These are phyloP conservation scores for Pulveroboletus sp. DNA, from an alignment of 768 basidiomycete genomes.

Conservation along the genomic window DNA sequence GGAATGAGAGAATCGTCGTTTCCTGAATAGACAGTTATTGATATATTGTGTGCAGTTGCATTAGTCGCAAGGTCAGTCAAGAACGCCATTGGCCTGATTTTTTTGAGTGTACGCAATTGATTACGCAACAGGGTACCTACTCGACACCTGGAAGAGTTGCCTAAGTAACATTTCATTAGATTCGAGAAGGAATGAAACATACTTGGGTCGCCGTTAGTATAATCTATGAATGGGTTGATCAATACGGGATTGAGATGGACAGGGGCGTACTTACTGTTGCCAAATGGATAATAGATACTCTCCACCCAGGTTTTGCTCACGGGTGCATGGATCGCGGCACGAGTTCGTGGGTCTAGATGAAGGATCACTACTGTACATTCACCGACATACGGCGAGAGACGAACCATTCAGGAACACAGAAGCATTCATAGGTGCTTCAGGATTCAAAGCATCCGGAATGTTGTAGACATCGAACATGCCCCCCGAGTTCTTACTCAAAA, in stretches of 20 bases:
- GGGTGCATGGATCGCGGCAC: slow-evolving; percentile 64
- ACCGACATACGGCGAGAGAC: slow-evolving; percentile 6
- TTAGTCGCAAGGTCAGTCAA: slow-evolving; percentile 64
- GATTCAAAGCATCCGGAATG: slow-evolving; percentile 51
- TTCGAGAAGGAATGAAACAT: slow-evolving; percentile 7
- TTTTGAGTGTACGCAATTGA: slow-evolving; percentile 6
- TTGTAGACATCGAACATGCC: slow-evolving; percentile 47
- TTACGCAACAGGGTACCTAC: slow-evolving; percentile 21
- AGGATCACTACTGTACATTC: background rate
- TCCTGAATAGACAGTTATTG: slow-evolving; percentile 59
- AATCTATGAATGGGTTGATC: slow-evolving; percentile 12
- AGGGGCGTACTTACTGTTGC: slow-evolving; percentile 21
- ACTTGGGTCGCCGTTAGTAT: slow-evolving; percentile 30
- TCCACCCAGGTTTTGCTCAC: slow-evolving; percentile 46
- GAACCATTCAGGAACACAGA: slow-evolving; percentile 60
- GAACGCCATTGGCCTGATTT: slow-evolving; percentile 54
- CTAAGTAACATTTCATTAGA: background rate
- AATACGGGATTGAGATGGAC: background rate
- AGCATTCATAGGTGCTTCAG: slow-evolving; percentile 46
- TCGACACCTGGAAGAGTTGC: slow-evolving; percentile 24
- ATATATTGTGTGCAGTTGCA: slow-evolving; percentile 45
- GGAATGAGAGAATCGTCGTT: slow-evolving; percentile 66
- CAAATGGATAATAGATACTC: slow-evolving; percentile 34
- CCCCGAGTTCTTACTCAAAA: slow-evolving; percentile 21
- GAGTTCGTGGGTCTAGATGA: slow-evolving; percentile 45